Evolutionary conservation across 2,329 filamentous ascomycete genomes (phyloP).

Genomic region (Neopestalotiopsis clavispora): DNA sequence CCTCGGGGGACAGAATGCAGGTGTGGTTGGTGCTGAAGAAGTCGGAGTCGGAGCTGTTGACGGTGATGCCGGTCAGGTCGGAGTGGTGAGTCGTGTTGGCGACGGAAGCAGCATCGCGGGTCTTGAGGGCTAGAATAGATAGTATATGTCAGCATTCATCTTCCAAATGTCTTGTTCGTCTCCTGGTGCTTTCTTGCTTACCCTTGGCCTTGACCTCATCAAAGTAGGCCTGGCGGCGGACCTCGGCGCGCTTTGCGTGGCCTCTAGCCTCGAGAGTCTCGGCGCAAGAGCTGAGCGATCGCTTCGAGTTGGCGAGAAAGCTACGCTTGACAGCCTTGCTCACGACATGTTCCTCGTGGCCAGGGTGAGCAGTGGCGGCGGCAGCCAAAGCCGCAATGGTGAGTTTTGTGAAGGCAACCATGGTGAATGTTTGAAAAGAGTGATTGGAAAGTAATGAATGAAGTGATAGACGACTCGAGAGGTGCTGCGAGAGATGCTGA

Average conservation of each 20-base stretch:
- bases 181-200: not conserved
- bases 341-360: conserved; percentile 2
- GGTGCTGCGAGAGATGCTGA: not conserved
- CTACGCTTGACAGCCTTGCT: not conserved
- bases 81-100: conserved; percentile 13
- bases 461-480: not conserved
- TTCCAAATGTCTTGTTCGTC: not conserved
- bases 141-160: not conserved
- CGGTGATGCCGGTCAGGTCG: conserved; percentile 10
- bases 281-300: not conserved
- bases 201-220: not conserved
- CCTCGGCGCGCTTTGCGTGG: not conserved
- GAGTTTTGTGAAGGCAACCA: not conserved
- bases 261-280: not conserved
- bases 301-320: not conserved
- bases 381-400: not conserved
- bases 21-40: conserved; percentile 48
- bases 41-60: conserved; percentile 23
- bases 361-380: not conserved
- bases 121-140: not conserved
- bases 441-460: not conserved
- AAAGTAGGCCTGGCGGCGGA: not conserved
- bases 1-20: conserved; percentile 57
- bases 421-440: not conserved
- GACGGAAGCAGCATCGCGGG: conserved; percentile 8